These are phyloP conservation scores for Populus simonii DNA, from an alignment of 345 rosid genomes.

Conservation along the genomic window DNA sequence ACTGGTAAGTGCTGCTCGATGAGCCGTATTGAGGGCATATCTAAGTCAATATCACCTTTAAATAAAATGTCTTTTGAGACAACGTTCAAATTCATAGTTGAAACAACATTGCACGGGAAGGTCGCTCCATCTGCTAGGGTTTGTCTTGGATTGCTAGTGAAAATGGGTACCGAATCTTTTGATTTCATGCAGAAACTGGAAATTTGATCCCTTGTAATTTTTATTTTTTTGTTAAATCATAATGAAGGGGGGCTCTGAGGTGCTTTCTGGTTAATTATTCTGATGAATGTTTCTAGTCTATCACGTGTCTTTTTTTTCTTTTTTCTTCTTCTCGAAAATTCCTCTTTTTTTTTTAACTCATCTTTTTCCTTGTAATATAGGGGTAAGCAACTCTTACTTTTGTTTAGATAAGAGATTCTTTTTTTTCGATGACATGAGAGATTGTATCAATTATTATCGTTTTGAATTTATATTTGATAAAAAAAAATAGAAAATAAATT, in stretches of 20 bases:
- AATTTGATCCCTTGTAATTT: constrained; percentile 20
- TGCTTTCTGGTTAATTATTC: background rate
- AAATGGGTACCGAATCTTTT: constrained; percentile 86
- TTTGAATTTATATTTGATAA: no score
- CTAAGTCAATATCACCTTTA: constrained; percentile 71
- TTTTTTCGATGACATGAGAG: no score
- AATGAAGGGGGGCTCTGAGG: background rate
- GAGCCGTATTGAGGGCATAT: constrained; percentile 85
- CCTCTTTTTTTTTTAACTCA: background rate
- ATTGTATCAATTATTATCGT: no score
- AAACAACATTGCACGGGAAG: constrained; percentile 72
- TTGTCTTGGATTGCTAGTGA: constrained; percentile 86
- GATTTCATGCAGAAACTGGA: constrained; percentile 74
- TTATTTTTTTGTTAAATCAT: background rate
- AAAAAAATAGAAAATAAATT: no score
- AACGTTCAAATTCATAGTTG: constrained; percentile 83
- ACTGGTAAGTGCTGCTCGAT: constrained; percentile 79
- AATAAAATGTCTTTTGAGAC: constrained; percentile 93
- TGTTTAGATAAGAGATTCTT: no score
- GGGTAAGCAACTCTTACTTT: no score
- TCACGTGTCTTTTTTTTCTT: background rate
- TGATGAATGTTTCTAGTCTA: background rate
- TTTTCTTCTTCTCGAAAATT: background rate
- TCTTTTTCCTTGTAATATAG: no score
- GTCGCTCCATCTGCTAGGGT: constrained; percentile 82